phyloP scores from a whole-genome alignment of 192 early-diverging fungal genomes.

The Mortierella antarctica region DNA sequence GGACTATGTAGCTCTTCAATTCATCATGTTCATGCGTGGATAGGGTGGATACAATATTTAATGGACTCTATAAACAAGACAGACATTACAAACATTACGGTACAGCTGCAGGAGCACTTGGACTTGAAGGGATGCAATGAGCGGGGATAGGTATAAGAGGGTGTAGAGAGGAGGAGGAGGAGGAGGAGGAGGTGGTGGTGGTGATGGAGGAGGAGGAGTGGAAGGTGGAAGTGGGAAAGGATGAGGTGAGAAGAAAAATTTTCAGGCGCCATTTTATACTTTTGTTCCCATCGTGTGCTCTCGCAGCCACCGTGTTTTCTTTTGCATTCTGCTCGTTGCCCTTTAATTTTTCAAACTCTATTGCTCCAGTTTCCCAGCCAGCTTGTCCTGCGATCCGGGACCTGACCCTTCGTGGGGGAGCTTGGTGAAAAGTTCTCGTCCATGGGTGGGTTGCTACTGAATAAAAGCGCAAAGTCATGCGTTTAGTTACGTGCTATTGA shows the following conservation, averaged over 20 bases:
- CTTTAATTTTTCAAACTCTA: constrained; percentile 1
- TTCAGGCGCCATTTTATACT: constrained; percentile 10
- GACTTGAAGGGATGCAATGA: not conserved
- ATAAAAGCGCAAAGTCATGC: not conserved
- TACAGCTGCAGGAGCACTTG: not conserved
- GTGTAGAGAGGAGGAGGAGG: not conserved
- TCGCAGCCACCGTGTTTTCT: not conserved
- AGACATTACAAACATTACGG: not conserved
- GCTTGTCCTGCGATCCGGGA: constrained; percentile 42
- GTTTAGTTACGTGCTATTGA: not conserved
- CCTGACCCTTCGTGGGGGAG: constrained; percentile 41
- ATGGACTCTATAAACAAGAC: not conserved
- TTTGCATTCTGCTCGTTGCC: not conserved
- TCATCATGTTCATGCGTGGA: constrained; percentile 19
- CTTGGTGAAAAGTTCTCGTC: constrained; percentile 44
- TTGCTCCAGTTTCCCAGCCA: constrained; percentile 39
- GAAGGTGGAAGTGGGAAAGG: not conserved
- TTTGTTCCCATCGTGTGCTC: not conserved
- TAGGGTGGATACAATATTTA: not conserved
- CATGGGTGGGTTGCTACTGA: not conserved
- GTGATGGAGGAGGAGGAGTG: not conserved
- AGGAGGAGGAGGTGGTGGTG: not conserved
- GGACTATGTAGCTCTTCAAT: constrained; percentile 5
- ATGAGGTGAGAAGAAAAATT: constrained; percentile 1
- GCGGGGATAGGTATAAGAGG: not conserved